Base-by-base conservation (phyloP, 23 red algal genomes). In the Gracilariopsis chorda region DNA sequence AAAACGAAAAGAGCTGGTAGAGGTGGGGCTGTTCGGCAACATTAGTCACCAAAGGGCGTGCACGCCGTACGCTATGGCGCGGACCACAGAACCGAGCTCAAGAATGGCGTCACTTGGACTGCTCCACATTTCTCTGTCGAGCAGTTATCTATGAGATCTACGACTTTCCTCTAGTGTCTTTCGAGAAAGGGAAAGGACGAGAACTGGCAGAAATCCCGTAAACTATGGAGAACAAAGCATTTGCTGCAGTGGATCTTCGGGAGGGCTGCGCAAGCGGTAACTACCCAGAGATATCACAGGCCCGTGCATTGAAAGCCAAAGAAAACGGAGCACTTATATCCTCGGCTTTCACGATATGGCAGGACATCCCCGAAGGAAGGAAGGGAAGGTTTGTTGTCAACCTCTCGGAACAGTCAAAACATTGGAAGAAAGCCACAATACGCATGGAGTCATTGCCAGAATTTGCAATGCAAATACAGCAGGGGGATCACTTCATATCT, bases 321-420 rank as follows among this genome's bases (percentile, higher is more conserved):
- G n/a, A 30, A 5, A 2, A 30, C 20, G 70, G 70, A 2, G 12
- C 11, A 8, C 40, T 77, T 32, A 30, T 77, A 5, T 77, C 70
- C 2, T 77, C 70, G 11, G 37, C 70, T 49, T 77, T 77, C 32
- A 51, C 23, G 12, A 30, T 48, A 36, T 77, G 70, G 70, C 16
- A 36, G 39, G 70, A 7, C 17, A 39, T 44, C 13, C 34, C 34
- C 2, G 70, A 77, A 23, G 28, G n/a, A 19, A 77, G 70, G 70
- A 77, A 73, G 27, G 67, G 67, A 36, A 36, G 70, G 16, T 77
- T 77, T 47, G 70, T 77, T 4, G 70, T 77, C 20, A 77, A 77
- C 37, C 14, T 77, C 42, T 9, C 10, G 2, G 9, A 39, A 36
- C 70, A 77, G 37, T 44, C 9, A 14, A 77, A 32, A 39, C 70